These are phyloP conservation scores for Phytophthora multivora DNA, from an alignment of 352 stramenopile genomes.

Conservation along the genomic window DNA sequence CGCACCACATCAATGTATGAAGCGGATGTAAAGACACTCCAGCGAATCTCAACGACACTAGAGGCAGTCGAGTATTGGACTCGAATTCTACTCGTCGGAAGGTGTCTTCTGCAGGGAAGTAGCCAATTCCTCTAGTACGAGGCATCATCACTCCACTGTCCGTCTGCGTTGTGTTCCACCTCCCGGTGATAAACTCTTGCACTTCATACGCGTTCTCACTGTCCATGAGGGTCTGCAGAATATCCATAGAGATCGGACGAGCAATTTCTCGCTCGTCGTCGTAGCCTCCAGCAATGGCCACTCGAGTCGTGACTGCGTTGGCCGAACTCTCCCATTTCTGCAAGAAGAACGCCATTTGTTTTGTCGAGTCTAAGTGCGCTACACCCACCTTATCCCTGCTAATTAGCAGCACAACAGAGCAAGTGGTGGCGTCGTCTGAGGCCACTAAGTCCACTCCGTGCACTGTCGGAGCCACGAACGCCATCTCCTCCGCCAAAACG, in stretches of 20 bases:
- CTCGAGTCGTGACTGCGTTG: constrained; percentile 2
- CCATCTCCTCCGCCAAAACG: constrained; percentile 34
- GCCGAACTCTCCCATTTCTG: constrained; percentile 29
- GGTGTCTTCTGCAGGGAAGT: constrained; percentile 26
- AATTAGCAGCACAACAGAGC: constrained; percentile 31
- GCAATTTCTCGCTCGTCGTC: constrained; percentile 29
- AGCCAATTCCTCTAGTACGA: constrained; percentile 29
- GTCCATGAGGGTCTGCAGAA: constrained; percentile 17
- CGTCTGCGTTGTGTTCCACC: constrained; percentile 24
- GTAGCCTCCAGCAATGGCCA: constrained; percentile 29
- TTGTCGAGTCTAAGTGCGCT: constrained; percentile 21
- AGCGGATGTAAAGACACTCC: constrained; percentile 21
- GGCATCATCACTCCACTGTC: constrained; percentile 12
- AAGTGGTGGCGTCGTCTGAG: constrained; percentile 39
- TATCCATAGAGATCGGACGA: constrained; percentile 25
- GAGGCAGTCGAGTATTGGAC: constrained; percentile 16
- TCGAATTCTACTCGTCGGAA: constrained; percentile 30
- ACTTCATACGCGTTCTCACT: constrained; percentile 19
- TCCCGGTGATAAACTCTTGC: constrained; percentile 24
- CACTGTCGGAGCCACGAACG: constrained; percentile 17
- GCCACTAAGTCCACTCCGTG: constrained; percentile 28
- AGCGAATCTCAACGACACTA: constrained; percentile 26
- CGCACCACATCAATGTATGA: constrained; percentile 27
- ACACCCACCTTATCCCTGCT: constrained; percentile 15
- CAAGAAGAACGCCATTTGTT: constrained; percentile 35